Base-by-base conservation (phyloP, 1,284 basidiomycete genomes). In the Malassezia dermatis region DNA sequence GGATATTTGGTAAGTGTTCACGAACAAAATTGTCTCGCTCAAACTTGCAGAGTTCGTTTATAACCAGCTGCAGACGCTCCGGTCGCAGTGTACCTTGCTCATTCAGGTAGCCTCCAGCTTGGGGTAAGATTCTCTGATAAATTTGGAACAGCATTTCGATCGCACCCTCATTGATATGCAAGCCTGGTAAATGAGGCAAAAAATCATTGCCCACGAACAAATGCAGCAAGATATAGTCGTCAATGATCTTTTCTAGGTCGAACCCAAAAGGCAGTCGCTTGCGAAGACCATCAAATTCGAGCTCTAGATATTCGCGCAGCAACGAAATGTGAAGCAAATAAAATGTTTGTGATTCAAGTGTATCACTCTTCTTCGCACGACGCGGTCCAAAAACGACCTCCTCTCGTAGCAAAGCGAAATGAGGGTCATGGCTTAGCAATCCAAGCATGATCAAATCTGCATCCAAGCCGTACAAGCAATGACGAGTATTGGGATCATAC, bases 361-460 rank as follows among this genome's bases (percentile, higher is more conserved):
- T 89, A 84, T 81, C 82, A 60, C 80, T 71, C 24, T 66, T 81
- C 83, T 55, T 82, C 51, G 63, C 65, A 51, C 65, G 78, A 53
- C 84, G 79, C 12, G 88, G 86, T 15, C 93, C 93, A 77, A 98
- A 98, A 67, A 91, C 90, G 67, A 99, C 94, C 77, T 99, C 93
- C 77, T 99, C 94, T 60, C 94, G 84, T 64, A 99, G 79, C 55
- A 98, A 79, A 76, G 90, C 95, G 78, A 98, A 98, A 78, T 99
- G 94, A 3, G 94, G 94, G 76, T 99, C 94, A 76, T 98, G 94
- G 73, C 88, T 93, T 66, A 98, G 79, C 37, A 99, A 79, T 34
- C 89, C 90, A 66, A 99, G 81, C 94, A 99, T 99, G 77, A 99
- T 89, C 59, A 99, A 78, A 78, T 99, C 94, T 48, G 94, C 94